Base-by-base conservation (phyloP, 2,329 filamentous ascomycete species). In the Xylariomycetidae sp. region DNA sequence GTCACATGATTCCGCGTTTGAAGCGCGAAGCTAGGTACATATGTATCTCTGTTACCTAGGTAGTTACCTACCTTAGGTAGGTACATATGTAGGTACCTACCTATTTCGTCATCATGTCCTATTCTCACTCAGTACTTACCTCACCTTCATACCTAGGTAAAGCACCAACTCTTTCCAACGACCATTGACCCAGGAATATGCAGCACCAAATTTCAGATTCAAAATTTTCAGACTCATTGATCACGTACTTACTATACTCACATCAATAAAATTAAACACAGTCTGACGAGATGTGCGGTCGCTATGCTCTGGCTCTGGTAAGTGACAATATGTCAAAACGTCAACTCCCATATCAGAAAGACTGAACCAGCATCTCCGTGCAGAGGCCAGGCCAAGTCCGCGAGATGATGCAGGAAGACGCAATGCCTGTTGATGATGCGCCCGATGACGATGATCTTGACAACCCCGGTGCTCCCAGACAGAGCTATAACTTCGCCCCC, bases 401-500 rank as follows among this genome's bases (percentile, higher is more conserved):
- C 33, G 74, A 71, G 35, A 80, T 84, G 56, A 68, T 96, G 6
- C 73, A 85, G 50, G 72, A 88, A 22, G 74, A 88, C 48, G 70
- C 82, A 41, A 85, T 94, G 77, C 74, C 72, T 3, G 78, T 87
- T 3, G 71, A 82, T 37, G 77, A 88, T 36, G 78, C 75, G 1
- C 85, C 86, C 0, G 73, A 75, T 4, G 86, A 94, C 47, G 77
- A 86, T 19, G 35, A 37, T 11, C 42, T 41, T 10, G 39, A 36
- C 1, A 34, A 39, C 16, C 34, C 23, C 12, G 27, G 18, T 29
- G 34, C 37, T 13, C 76, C 77, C 1, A 76, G 85, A 23, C 84
- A 87, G 53, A 88, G 77, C 22, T 95, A 94, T 65, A 97, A 97
- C 58, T 94, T 98, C 55, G 88, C 90, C 0, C 92, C 92, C 0